These are phyloP conservation scores for Spinellus fusiger DNA, from an alignment of 192 early-diverging fungal species.

Conservation along the genomic window DNA sequence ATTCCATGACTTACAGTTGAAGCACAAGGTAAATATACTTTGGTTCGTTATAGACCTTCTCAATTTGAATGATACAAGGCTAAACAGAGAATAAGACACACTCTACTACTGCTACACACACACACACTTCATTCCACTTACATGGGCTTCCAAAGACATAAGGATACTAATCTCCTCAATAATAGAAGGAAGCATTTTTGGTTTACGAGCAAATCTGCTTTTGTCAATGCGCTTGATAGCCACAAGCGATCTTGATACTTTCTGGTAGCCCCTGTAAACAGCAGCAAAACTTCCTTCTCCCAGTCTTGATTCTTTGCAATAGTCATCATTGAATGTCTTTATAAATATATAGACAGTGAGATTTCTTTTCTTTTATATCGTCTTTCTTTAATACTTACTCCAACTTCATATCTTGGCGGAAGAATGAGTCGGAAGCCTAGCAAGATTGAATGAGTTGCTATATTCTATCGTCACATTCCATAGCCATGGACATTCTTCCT, in stretches of 20 bases:
- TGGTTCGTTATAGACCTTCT: conserved; percentile 5
- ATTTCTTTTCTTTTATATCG: neutral
- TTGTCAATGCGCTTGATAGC: conserved; percentile 3
- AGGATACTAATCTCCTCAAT: neutral
- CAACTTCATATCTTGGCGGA: neutral
- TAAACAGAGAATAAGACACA: neutral
- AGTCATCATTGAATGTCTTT: neutral
- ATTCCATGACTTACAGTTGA: conserved; percentile 15
- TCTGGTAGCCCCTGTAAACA: neutral
- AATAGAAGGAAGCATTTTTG: conserved; percentile 1
- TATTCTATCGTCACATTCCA: neutral
- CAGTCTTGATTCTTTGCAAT: neutral
- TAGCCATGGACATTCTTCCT: neutral
- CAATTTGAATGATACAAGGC: conserved; percentile 11
- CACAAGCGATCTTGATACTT: neutral
- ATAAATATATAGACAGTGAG: neutral
- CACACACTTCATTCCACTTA: neutral
- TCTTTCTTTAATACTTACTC: neutral
- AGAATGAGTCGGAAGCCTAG: conserved; percentile 3
- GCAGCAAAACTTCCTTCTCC: conserved; percentile 5
- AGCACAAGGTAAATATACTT: conserved; percentile 10
- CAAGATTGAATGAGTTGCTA: neutral
- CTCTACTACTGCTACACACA: neutral
- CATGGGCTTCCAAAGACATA: conserved; percentile 14
- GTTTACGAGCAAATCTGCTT: neutral